Evolutionary conservation across 768 basidiomycete species (phyloP).

Genomic region (Macrocybe gigantea): DNA sequence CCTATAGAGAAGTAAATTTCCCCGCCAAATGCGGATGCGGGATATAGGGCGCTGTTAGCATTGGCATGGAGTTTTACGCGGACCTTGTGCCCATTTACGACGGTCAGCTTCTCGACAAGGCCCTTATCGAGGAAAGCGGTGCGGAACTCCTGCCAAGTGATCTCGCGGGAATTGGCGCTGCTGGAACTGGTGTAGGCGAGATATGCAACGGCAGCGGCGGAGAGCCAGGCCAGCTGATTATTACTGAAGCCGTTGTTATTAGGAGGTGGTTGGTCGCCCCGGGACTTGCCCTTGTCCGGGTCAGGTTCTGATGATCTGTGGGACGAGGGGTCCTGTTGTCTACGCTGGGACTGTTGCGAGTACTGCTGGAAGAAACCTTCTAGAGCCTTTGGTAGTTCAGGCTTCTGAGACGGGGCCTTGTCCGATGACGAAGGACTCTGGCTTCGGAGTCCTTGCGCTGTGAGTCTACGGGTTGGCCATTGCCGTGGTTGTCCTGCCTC

Average conservation of each 20-base stretch:
- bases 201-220: constrained; percentile 52
- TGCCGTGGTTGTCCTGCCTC: constrained; percentile 16
- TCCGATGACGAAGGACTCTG: constrained; percentile 13
- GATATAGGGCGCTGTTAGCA: constrained; percentile 75
- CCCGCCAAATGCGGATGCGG: constrained; percentile 42
- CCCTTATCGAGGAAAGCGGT: constrained; percentile 96
- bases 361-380: constrained; percentile 79
- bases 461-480: constrained; percentile 10
- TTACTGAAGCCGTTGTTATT: constrained; percentile 53
- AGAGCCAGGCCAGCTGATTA: constrained; percentile 45
- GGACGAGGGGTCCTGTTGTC: constrained; percentile 22
- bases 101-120: constrained; percentile 88
- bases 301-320: constrained; percentile 23
- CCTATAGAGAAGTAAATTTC: constrained; percentile 97
- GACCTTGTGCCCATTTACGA: constrained; percentile 86
- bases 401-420: constrained; percentile 24
- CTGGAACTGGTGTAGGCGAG: constrained; percentile 59
- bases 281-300: constrained; percentile 29
- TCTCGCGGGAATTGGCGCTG: constrained; percentile 67
- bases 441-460: constrained; percentile 24
- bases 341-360: constrained; percentile 36
- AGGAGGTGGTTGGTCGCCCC: constrained; percentile 43
- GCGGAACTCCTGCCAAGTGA: constrained; percentile 99
- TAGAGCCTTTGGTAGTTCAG: constrained; percentile 56
- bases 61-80: constrained; percentile 92